A percentile compares a stretch with the other conserved stretches of the same genome.
Conservation (phyloP, 2,329 filamentous ascomycete species). For the Fusarium udum region DNA sequence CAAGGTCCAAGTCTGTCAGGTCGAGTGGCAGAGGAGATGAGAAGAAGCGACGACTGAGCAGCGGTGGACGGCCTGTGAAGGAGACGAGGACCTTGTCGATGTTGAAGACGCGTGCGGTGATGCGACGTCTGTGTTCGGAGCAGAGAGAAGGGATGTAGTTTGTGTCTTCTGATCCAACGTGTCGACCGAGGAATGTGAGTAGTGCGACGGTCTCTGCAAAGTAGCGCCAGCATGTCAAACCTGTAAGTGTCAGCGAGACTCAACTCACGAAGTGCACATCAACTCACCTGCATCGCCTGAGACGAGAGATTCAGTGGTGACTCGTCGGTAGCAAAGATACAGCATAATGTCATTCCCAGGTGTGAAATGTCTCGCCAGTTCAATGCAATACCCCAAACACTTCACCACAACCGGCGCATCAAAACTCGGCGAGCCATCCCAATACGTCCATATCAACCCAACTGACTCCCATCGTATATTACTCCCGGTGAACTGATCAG, state of each 20-base stretch:
- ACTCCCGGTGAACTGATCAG: constrained; percentile 50
- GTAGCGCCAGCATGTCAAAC: constrained; percentile 50
- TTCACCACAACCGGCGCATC: neutral
- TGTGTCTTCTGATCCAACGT: constrained; percentile 39
- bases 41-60: constrained; percentile 62
- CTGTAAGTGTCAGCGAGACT: constrained; percentile 31
- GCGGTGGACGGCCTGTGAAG: constrained; percentile 65
- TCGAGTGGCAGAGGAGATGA: constrained; percentile 64
- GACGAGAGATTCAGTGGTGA: constrained; percentile 50
- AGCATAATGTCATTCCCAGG: constrained; percentile 52
- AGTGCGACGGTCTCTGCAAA: constrained; percentile 51
- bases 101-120: constrained; percentile 51
- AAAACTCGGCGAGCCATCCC: constrained; percentile 8
- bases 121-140: constrained; percentile 46
- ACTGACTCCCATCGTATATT: constrained; percentile 57
- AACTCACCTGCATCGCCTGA: constrained; percentile 53
- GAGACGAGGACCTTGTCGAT: constrained; percentile 61
- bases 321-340: constrained; percentile 48
- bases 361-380: constrained; percentile 41
- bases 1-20: constrained; percentile 58
- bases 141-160: constrained; percentile 47
- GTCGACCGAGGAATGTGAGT: constrained; percentile 50
- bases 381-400: constrained; percentile 47
- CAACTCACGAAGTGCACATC: rapidly evolving
- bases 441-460: constrained; percentile 49